phyloP scores from a whole-genome alignment of 164 flowering plant genomes.

The Tinospora cordifolia region DNA sequence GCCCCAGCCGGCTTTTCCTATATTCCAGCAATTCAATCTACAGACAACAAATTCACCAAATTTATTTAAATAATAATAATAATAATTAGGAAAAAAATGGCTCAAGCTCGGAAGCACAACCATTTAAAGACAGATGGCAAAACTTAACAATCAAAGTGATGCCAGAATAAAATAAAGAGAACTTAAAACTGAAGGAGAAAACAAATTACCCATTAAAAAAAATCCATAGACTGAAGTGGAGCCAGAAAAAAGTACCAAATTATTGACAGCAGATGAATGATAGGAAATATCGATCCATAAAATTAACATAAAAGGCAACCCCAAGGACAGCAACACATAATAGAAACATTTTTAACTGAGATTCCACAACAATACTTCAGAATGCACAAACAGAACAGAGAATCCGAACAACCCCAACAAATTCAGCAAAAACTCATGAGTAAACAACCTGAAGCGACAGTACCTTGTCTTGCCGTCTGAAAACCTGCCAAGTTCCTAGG shows the following conservation, averaged over 20 bases:
- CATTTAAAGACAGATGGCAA: neutral
- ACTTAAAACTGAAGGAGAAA: neutral
- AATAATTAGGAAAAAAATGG: too few species aligned
- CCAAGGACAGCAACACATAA: too few species aligned
- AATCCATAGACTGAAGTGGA: neutral
- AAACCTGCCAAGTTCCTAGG: slow-evolving; percentile 89
- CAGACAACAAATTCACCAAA: neutral
- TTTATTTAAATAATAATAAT: neutral
- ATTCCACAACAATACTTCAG: too few species aligned
- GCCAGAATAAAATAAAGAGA: neutral
- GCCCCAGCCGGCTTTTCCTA: slow-evolving; percentile 38
- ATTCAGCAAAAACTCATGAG: neutral
- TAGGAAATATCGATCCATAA: neutral
- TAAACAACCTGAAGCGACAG: neutral
- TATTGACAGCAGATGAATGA: neutral
- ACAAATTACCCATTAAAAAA: neutral
- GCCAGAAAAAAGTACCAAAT: neutral
- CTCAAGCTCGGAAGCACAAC: neutral
- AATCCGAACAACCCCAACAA: neutral
- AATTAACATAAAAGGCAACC: too few species aligned
- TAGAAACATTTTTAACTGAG: too few species aligned
- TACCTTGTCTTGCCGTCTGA: slow-evolving; percentile 76
- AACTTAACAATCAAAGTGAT: neutral
- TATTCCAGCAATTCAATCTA: slow-evolving; percentile 62
- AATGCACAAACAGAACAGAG: neutral